Evolutionary conservation across 805 yeast genomes (phyloP).

Genomic region (Candida insectalens): DNA sequence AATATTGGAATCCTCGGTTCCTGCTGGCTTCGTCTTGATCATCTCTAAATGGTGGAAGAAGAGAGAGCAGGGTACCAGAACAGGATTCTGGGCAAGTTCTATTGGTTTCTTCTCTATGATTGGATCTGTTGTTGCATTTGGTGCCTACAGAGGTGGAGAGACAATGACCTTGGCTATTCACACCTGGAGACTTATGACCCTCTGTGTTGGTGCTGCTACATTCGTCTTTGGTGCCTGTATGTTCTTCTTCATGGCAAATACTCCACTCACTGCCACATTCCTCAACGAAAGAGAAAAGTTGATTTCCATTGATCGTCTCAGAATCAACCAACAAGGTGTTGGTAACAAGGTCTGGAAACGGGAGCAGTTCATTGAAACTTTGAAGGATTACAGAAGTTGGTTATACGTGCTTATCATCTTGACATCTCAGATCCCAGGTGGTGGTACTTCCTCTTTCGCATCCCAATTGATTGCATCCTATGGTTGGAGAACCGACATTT

Average conservation of each 20-base stretch:
- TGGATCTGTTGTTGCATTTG: slow-evolving; percentile 17
- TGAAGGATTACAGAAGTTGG: slow-evolving; percentile 28
- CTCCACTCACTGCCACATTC: too few species aligned
- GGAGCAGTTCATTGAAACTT: slow-evolving; percentile 34
- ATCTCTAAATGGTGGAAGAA: slow-evolving; percentile 49
- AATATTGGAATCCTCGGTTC: slow-evolving; percentile 39
- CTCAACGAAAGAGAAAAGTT: slow-evolving; percentile 28
- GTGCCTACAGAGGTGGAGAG: too few species aligned
- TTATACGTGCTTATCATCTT: slow-evolving; percentile 23
- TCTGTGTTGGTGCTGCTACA: slow-evolving; percentile 20
- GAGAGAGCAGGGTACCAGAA: slow-evolving; percentile 25
- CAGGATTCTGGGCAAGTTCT: too few species aligned
- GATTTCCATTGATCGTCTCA: slow-evolving; percentile 18
- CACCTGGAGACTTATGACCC: slow-evolving; percentile 21
- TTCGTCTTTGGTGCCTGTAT: slow-evolving; percentile 19
- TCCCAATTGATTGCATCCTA: slow-evolving; percentile 24
- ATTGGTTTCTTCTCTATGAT: slow-evolving; percentile 33
- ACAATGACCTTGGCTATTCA: slow-evolving; percentile 35
- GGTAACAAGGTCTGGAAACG: slow-evolving; percentile 29
- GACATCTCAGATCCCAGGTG: slow-evolving; percentile 43
- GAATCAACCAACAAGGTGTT: slow-evolving; percentile 34
- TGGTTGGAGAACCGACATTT: slow-evolving; percentile 8
- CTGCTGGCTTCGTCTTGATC: slow-evolving; percentile 46
- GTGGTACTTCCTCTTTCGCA: slow-evolving; percentile 26
- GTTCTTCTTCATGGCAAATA: too few species aligned